Conservation (phyloP, 2,329 filamentous ascomycete species). For the Botrytis paeoniae region DNA sequence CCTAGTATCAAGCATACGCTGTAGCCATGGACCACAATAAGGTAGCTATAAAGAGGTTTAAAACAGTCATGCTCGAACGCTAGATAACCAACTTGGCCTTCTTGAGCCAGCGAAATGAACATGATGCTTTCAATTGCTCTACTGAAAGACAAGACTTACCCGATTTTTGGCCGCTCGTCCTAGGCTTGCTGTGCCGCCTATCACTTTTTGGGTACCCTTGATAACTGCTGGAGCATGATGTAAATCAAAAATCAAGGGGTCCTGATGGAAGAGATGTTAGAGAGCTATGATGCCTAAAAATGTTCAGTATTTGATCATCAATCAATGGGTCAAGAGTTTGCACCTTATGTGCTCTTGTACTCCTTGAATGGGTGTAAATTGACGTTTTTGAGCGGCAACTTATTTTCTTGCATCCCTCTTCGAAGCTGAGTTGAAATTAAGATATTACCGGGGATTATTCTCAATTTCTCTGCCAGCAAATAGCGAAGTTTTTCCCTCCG, state of each 20-base stretch:
- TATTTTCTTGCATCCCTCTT: background rate
- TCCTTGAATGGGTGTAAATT: background rate
- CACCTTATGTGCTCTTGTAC: background rate
- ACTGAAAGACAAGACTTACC: rapidly evolving
- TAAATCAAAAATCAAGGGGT: background rate
- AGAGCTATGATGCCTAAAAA: background rate
- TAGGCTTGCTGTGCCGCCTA: background rate
- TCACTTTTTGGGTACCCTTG: background rate
- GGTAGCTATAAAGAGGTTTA: too few species aligned
- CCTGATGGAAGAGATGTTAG: background rate
- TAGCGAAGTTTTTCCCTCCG: background rate
- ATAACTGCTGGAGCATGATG: background rate
- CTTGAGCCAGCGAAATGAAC: too few species aligned
- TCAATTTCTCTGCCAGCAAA: background rate
- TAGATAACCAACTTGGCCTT: background rate
- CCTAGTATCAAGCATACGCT: background rate
- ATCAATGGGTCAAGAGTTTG: background rate
- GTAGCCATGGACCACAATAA: background rate
- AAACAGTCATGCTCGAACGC: background rate
- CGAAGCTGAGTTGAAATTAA: background rate
- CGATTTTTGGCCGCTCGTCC: background rate
- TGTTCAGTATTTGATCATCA: background rate
- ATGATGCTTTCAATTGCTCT: background rate
- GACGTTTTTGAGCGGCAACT: background rate
- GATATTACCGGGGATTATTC: background rate